Base-by-base conservation (phyloP, 352 stramenopile genomes). In the Globisporangium takayamanum region DNA sequence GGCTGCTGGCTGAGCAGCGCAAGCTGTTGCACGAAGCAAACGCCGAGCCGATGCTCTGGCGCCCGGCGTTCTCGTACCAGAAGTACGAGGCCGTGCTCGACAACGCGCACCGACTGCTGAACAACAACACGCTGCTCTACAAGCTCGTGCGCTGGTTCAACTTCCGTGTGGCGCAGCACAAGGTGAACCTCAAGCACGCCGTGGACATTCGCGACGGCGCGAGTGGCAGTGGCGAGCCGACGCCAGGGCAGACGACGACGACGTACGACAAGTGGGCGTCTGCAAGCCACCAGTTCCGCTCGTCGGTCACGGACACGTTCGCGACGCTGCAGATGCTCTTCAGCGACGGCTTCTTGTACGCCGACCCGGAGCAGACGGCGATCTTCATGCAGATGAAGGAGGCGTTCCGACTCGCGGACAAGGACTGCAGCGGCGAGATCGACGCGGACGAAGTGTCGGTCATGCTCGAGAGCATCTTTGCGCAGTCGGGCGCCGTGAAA, bases 381-480 rank as follows among this genome's bases (percentile, higher is more conserved):
- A 66, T 93, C 53, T 93, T 92, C 60, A 89, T 93, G 84, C 84
- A 93, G 60, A 93, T 93, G 72, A 93, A 93, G 55, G 81, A 93
- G 53, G 84, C 84, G 0, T 93, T 93, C 62, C 76, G 84, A 14
- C 57, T 88, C 0, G 84, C 81, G 0, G 84, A 93, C 60, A 87
- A 77, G 55, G 84, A 93, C 44, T 88, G 84, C 62, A 91, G 80
- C 37, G 84, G 84, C 7, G 84, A 93, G 53, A 88, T 92, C 37
- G 78, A 93, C 37, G 80, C 79, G 0, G 79, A 90, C 33, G 84
- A 93, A 61, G 84, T 93, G 10, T 74, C 74, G 0, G 67, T 80
- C 22, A 88, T 93, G 80, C 66, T 93, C 3, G 73, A 88, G 55
- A 83, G 63, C 14, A 92, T 94, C 55, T 94, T 94, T 42, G 68